phyloP scores from a whole-genome alignment of 768 basidiomycete genomes.

The Leccinum disarticulatum region DNA sequence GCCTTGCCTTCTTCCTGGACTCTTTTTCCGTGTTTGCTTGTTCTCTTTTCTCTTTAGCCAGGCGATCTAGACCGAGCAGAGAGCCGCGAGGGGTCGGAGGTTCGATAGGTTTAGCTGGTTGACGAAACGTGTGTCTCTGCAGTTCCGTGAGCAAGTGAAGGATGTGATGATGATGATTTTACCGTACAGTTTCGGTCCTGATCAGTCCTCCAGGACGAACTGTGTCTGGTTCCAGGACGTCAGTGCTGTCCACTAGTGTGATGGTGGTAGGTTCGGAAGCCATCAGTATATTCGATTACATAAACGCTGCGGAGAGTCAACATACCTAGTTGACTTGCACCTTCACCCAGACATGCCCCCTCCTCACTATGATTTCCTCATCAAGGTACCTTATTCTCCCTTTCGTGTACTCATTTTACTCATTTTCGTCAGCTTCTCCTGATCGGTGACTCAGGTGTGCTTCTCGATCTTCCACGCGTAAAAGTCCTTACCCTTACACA shows the following conservation, averaged over 20 bases:
- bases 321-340: background rate
- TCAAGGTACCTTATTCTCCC: slow-evolving; percentile 59
- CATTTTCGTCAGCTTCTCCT: slow-evolving; percentile 67
- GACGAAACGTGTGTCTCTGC: slow-evolving; percentile 79
- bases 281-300: slow-evolving; percentile 5
- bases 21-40: slow-evolving; percentile 46
- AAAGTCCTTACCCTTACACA: slow-evolving; percentile 6
- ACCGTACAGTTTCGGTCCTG: slow-evolving; percentile 58
- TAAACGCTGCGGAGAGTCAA: slow-evolving; percentile 16
- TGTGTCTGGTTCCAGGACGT: slow-evolving; percentile 81
- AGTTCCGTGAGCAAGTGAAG: slow-evolving; percentile 8
- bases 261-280: slow-evolving; percentile 34
- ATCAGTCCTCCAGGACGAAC: slow-evolving; percentile 77
- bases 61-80: slow-evolving; percentile 79
- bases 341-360: slow-evolving; percentile 60
- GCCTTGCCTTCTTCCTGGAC: slow-evolving; percentile 61
- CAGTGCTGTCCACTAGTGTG: slow-evolving; percentile 65
- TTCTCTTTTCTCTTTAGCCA: slow-evolving; percentile 86
- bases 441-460: slow-evolving; percentile 95
- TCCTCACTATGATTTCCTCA: slow-evolving; percentile 96
- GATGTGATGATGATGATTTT: too few species aligned
- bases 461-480: background rate
- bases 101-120: slow-evolving; percentile 69
- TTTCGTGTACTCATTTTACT: background rate
- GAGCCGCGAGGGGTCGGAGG: slow-evolving; percentile 80